Conservation (phyloP, 1,139 yeast genomes). For the Diutina siamensis region DNA sequence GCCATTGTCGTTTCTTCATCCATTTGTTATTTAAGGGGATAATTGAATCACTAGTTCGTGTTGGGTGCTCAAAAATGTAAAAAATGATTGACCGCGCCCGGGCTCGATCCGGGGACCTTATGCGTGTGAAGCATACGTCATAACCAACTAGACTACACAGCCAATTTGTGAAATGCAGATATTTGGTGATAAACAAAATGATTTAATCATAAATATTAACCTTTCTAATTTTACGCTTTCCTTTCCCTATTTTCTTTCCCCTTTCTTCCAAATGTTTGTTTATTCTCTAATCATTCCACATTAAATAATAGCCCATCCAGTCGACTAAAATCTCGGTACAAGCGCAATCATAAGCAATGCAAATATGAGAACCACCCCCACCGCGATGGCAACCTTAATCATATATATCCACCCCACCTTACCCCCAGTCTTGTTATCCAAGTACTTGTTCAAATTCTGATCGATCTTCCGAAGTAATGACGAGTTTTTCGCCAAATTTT, state of each 20-base stretch:
- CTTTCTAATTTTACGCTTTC: too few species aligned
- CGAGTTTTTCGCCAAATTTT: constrained; percentile 25
- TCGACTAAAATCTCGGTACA: neutral
- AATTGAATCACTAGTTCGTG: too few species aligned
- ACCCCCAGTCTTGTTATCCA: constrained; percentile 4
- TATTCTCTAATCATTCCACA: neutral
- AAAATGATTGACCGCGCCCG: neutral
- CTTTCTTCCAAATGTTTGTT: too few species aligned
- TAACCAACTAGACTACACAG: constrained; percentile 5
- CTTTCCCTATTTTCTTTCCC: too few species aligned
- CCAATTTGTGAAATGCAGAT: neutral
- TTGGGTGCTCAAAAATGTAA: too few species aligned
- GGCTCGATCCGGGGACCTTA: constrained; percentile 6
- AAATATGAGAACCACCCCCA: neutral
- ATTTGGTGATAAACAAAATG: too few species aligned
- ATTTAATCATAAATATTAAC: too few species aligned
- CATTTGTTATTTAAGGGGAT: too few species aligned
- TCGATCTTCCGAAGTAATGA: constrained; percentile 14
- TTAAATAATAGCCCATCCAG: neutral
- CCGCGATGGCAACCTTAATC: neutral
- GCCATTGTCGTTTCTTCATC: too few species aligned
- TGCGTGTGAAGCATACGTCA: constrained; percentile 5
- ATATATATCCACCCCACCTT: constrained; percentile 4
- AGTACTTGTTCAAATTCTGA: constrained; percentile 12
- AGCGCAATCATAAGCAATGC: constrained; percentile 4